A percentile compares a stretch with the other conserved stretches of the same genome.
These are phyloP conservation scores for Leonotis leonurus DNA, from an alignment of 257 asterid genomes.

Conservation along the genomic window DNA sequence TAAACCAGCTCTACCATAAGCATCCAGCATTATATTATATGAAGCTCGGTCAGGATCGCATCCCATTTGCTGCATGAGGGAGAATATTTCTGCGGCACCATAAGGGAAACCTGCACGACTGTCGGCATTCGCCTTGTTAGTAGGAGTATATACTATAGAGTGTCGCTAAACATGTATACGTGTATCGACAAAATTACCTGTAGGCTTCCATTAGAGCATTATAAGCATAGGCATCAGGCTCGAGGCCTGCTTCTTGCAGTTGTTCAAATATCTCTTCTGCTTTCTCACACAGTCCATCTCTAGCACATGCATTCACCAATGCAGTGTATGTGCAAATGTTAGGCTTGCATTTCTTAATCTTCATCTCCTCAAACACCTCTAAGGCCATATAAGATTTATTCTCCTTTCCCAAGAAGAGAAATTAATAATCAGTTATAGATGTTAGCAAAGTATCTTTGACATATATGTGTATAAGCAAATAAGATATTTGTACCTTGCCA, in stretches of 20 bases:
- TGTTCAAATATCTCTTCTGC: conserved; percentile 78
- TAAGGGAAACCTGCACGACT: conserved; percentile 83
- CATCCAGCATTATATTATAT: conserved; percentile 78
- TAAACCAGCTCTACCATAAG: conserved; percentile 82
- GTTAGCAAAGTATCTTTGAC: conserved; percentile 67
- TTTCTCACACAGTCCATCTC: conserved; percentile 78
- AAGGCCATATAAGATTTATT: conserved; percentile 74
- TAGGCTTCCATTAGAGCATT: conserved; percentile 93
- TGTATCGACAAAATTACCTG: conserved; percentile 34
- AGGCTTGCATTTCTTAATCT: conserved; percentile 54
- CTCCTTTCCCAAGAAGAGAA: conserved; percentile 27
- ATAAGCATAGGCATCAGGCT: conserved; percentile 81
- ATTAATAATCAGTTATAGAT: background rate
- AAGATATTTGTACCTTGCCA: conserved; percentile 52
- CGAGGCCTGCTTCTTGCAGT: conserved; percentile 77
- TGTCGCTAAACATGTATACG: background rate
- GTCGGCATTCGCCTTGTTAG: conserved; percentile 6
- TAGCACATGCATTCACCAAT: conserved; percentile 70
- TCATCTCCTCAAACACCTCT: conserved; percentile 74
- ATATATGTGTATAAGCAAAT: conserved; percentile 70
- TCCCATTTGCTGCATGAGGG: conserved; percentile 84
- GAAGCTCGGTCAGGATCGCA: conserved; percentile 85
- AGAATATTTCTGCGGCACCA: conserved; percentile 79
- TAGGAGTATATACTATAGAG: background rate
- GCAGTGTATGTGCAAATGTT: conserved; percentile 86